Percentiles rank a stretch among this genome's conserved stretches.
Conservation (phyloP, 2,329 filamentous ascomycete species). For the Ophiostoma quercus region DNA sequence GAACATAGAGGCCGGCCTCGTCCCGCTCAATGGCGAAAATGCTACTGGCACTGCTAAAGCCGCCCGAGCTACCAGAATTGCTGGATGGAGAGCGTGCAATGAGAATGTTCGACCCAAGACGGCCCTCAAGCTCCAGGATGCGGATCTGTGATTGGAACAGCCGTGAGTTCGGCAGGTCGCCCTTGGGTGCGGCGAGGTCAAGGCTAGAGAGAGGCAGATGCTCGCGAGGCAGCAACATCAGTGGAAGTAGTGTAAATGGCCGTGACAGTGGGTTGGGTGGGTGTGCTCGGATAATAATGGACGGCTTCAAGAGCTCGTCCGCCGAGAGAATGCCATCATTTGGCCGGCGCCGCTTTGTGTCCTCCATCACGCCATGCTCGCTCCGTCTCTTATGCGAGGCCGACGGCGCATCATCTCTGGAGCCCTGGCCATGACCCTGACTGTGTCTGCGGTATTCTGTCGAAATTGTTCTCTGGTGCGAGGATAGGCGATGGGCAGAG, state of each 20-base stretch:
- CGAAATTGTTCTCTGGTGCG: not conserved
- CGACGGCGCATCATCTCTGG: slow-evolving; percentile 31
- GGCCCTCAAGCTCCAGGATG: slow-evolving; percentile 58
- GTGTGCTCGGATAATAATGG: slow-evolving; percentile 52
- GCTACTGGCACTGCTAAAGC: slow-evolving; percentile 32
- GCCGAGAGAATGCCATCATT: slow-evolving; percentile 36
- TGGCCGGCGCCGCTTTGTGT: slow-evolving; percentile 20
- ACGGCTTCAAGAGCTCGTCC: slow-evolving; percentile 47
- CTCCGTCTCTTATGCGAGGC: slow-evolving; percentile 31
- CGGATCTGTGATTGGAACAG: slow-evolving; percentile 58
- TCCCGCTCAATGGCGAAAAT: slow-evolving; percentile 64
- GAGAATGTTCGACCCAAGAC: slow-evolving; percentile 55
- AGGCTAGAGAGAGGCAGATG: slow-evolving; percentile 57
- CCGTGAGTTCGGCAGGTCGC: slow-evolving; percentile 48
- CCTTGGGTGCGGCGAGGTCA: slow-evolving; percentile 50
- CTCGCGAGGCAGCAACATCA: slow-evolving; percentile 59
- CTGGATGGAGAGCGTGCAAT: slow-evolving; percentile 55
- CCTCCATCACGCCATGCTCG: slow-evolving; percentile 32
- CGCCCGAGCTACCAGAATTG: slow-evolving; percentile 27
- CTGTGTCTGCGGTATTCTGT: slow-evolving; percentile 1
- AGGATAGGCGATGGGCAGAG: slow-evolving; percentile 25
- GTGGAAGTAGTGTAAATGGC: slow-evolving; percentile 52
- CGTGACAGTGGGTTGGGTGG: slow-evolving; percentile 49
- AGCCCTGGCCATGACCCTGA: slow-evolving; percentile 17
- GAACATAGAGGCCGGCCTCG: slow-evolving; percentile 54